These are phyloP conservation scores for Salvia splendens DNA, from an alignment of 257 asterid species.

Conservation along the genomic window DNA sequence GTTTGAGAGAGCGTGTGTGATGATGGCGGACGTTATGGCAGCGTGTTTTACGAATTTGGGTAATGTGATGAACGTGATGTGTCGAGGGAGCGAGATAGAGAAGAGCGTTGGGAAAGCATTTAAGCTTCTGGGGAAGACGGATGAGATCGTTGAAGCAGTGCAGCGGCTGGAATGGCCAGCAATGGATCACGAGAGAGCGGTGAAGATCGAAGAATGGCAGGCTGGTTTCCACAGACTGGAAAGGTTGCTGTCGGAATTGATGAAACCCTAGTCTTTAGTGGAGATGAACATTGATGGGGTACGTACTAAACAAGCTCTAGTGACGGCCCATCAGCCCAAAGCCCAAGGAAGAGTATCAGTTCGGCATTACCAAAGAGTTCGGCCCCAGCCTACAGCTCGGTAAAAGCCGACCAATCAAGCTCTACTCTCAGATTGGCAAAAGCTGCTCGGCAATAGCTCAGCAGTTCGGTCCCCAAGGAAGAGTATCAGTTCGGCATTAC, in stretches of 20 bases:
- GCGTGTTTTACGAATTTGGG: slow-evolving; percentile 25
- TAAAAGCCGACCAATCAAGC: no score
- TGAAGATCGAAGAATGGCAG: slow-evolving; percentile 25
- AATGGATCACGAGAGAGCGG: slow-evolving; percentile 10
- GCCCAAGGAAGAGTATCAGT: no score
- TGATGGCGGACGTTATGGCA: slow-evolving; percentile 17
- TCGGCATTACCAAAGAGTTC: no score
- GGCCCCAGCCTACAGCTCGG: no score
- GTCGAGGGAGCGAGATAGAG: slow-evolving; percentile 25
- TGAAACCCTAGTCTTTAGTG: neutral
- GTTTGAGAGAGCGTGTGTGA: slow-evolving; percentile 10
- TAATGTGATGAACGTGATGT: neutral
- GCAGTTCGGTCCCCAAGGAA: no score
- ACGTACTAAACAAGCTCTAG: no score
- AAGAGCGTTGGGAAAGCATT: slow-evolving; percentile 19
- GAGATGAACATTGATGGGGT: no score
- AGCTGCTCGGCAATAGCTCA: no score
- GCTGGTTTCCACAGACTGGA: neutral
- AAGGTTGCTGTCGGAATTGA: neutral
- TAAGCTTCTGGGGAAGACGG: slow-evolving; percentile 28
- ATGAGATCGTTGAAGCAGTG: slow-evolving; percentile 19
- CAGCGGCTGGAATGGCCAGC: slow-evolving; percentile 9
- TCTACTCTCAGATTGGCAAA: no score
- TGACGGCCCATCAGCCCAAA: no score
- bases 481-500: no score